Conservation (phyloP, 1,284 basidiomycete genomes). For the Cryptococcus deneoformans region DNA sequence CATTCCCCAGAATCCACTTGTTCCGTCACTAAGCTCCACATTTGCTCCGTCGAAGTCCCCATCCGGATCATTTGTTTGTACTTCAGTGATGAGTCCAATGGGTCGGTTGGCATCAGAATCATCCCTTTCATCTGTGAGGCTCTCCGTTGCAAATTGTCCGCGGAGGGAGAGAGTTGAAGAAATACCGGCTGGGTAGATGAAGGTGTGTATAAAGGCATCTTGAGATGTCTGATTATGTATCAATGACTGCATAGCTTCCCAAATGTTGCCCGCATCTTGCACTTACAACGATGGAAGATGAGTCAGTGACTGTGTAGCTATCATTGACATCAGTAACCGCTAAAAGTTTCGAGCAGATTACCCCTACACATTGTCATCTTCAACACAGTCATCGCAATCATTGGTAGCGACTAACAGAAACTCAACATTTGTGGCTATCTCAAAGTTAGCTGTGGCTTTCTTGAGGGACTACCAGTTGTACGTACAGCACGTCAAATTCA, state of each 20-base stretch:
- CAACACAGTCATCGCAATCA: constrained; percentile 24
- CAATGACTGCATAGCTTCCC: too few species aligned
- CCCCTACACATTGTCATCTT: constrained; percentile 17
- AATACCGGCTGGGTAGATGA: constrained; percentile 26
- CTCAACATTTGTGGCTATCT: constrained; percentile 38
- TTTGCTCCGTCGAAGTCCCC: constrained; percentile 5
- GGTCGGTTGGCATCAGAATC: constrained; percentile 14
- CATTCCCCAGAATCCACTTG: constrained; percentile 41
- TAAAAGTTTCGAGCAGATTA: not conserved
- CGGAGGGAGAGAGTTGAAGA: constrained; percentile 20
- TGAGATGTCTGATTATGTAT: constrained; percentile 4
- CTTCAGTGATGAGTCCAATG: constrained; percentile 5
- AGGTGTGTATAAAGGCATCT: constrained; percentile 22
- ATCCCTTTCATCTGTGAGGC: constrained; percentile 25
- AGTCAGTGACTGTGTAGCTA: constrained; percentile 8
- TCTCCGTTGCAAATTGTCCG: constrained; percentile 19
- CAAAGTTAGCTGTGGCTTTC: constrained; percentile 1
- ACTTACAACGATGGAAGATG: constrained; percentile 24
- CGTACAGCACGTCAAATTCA: constrained; percentile 44
- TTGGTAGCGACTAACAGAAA: constrained; percentile 32
- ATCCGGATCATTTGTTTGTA: constrained; percentile 10
- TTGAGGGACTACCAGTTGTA: not conserved
- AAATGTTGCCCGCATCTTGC: not conserved
- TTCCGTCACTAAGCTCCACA: constrained; percentile 20
- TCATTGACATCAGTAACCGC: not conserved